Evolutionary conservation across 140 eudicot genomes (phyloP), one percentile per base, ranked within the genome.

Genomic region (Anethum foeniculum): DNA sequence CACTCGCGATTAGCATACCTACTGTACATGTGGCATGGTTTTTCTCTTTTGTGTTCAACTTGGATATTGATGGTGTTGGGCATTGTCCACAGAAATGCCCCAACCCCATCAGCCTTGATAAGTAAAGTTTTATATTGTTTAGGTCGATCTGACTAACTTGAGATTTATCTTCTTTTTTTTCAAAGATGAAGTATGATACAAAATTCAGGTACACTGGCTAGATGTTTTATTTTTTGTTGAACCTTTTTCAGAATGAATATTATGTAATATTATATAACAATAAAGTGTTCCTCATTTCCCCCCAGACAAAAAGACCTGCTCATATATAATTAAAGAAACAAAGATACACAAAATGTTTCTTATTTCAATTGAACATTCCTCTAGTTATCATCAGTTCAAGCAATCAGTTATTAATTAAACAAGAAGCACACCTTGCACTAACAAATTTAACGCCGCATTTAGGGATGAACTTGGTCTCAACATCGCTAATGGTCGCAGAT

Each of bases 381-480:
- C n/a, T 28, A 72, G 5, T 36, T 74, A 28, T 27, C 32, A n/a
- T 46, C 30, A 15, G 62, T 47, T 47, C 36, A 47, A 75, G 79
- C 78, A 75, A 46, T 44, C 43, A 75, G 14, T 25, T n/a, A 12
- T 19, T 46, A 4, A 75, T 46, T 28, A 64, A 75, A 36, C 38
- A 27, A 41, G 56, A 30, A 67, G 58, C 80, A 80, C 71, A 94
- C 98, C 98, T 90, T 94, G 96, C 46, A 94, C 90, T 84, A 94
- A 87, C 84, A 92, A 88, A 88, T 79, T 88, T 80, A 94, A 79
- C 12, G 97, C 97, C 62, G 94, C 93, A 85, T 90, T 86, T 64
- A 94, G 92, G 81, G 98, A 86, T 77, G 98, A 84, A 77, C 81
- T 92, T 15, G 92, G 98, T 84, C 89, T 90, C 89, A 94, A 86